Evolutionary conservation across 352 stramenopile genomes (phyloP), one percentile per base, ranked within the genome.

Genomic region (Globisporangium megalacanthum): DNA sequence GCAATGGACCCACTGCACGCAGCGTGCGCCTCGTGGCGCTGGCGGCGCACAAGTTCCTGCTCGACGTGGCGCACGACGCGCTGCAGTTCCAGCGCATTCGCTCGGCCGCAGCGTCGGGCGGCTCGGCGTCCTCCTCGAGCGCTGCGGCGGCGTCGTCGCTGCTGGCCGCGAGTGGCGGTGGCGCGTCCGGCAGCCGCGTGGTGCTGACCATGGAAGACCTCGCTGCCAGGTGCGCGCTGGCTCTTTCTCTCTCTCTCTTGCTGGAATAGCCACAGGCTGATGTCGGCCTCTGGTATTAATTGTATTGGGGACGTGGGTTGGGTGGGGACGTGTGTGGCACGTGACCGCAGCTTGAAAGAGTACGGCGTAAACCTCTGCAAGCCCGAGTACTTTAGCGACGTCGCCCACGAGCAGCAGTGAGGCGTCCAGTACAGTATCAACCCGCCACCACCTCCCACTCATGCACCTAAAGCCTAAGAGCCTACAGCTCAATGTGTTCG

Each of bases 151-250:
- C 57, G 17, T 31, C 17, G 11, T 60, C 13, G 37, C 29, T 36
- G 33, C 41, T 48, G 42, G 42, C 63, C 14, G 60, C 46, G 7
- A 53, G 68, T 3, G 64, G 69, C 22, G 58, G 53, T 2, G 44
- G 58, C n/a, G 50, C 66, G 7, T 49, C n/a, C 19, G 60, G 47
- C 42, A 65, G 31, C 19, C 68, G 69, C 4, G 45, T 64, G 8
- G 80, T 89, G 33, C 64, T 93, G 29, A 89, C 79, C 0, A 89
- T 89, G 70, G 83, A 93, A 44, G 83, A 93, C 58, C 66, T 93
- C 13, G 66, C 78, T 0, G 75, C 77, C 46, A 83, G 72, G 72
- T 80, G 42, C 15, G 58, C 29, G 6, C 20, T 41, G 15, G 6
- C 25, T 29, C 25, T 29, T 4, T 29, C 25, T 29, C 25, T 29